These are phyloP conservation scores for Heterobasidion parviporum DNA, from an alignment of 1,284 basidiomycete species.

Conservation along the genomic window DNA sequence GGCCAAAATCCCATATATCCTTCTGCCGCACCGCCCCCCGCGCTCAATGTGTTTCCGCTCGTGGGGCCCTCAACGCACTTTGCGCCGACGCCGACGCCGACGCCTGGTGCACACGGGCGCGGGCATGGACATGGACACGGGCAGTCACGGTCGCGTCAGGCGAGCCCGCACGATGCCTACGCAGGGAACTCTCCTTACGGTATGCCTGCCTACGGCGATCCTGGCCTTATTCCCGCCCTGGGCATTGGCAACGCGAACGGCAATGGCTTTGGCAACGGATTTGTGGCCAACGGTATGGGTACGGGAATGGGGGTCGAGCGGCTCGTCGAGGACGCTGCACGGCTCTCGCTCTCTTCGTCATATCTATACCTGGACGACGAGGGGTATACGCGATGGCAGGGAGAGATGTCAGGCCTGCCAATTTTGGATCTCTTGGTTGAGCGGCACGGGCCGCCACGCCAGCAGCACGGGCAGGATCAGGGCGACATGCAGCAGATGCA, in stretches of 20 bases:
- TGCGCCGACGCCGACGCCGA: conserved; percentile 16
- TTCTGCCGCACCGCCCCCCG: conserved; percentile 67
- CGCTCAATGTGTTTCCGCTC: conserved; percentile 64
- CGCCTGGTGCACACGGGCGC: too few species aligned
- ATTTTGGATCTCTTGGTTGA: conserved; percentile 77
- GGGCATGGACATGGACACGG: not conserved
- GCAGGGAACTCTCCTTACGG: conserved; percentile 4
- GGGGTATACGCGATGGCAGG: conserved; percentile 79
- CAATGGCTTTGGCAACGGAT: not conserved
- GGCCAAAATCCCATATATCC: conserved; percentile 29
- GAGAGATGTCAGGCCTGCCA: conserved; percentile 83
- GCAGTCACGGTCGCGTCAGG: conserved; percentile 1
- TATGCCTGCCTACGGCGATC: conserved; percentile 1
- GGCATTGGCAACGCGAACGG: too few species aligned
- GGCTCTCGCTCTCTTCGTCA: conserved; percentile 58
- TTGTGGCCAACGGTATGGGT: too few species aligned
- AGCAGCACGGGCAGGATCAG: conserved; percentile 23
- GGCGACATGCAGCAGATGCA: not conserved
- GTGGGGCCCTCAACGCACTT: conserved; percentile 76
- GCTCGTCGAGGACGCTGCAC: conserved; percentile 46
- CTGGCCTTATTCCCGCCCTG: conserved; percentile 11
- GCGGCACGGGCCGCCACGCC: conserved; percentile 25
- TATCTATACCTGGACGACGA: conserved; percentile 81
- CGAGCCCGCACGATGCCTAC: conserved; percentile 1
- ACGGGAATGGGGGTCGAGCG: conserved; percentile 26